These are phyloP conservation scores for Penicillium maclennaniae DNA, from an alignment of 495 filamentous ascomycete genomes.

Conservation along the genomic window DNA sequence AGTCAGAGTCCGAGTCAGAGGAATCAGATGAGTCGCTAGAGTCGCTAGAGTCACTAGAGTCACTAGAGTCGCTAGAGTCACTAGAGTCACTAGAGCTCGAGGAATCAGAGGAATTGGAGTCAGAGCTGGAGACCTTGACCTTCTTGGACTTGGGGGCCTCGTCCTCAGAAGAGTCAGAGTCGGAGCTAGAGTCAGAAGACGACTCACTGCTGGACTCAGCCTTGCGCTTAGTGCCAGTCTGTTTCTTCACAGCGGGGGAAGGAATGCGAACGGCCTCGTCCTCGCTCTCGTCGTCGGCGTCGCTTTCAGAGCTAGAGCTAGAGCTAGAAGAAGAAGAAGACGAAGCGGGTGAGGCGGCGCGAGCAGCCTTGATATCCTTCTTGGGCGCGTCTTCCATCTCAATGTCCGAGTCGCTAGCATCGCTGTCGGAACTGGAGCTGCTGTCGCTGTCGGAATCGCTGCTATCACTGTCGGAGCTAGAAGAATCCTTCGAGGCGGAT, in stretches of 20 bases:
- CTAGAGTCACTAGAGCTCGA: constrained; percentile 15
- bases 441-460: constrained; percentile 21
- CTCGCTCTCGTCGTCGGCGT: constrained; percentile 59
- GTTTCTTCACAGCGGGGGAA: constrained; percentile 32
- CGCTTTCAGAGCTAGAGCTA: constrained; percentile 55
- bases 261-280: constrained; percentile 27
- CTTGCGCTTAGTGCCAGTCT: constrained; percentile 59
- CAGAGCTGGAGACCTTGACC: constrained; percentile 31
- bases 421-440: constrained; percentile 11
- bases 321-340: constrained; percentile 46
- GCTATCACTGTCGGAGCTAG: constrained; percentile 12
- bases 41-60: constrained; percentile 3
- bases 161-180: constrained; percentile 32
- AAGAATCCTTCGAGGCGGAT: constrained; percentile 23
- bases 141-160: constrained; percentile 42
- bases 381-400: constrained; percentile 56
- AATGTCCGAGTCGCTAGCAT: constrained; percentile 47
- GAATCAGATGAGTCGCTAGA: constrained; percentile 34
- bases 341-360: constrained; percentile 34
- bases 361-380: constrained; percentile 16
- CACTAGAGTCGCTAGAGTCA: constrained; percentile 6
- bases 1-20: constrained; percentile 43
- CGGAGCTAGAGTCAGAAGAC: constrained; percentile 48
- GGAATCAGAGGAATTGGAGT: constrained; percentile 21
- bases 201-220: constrained; percentile 51